Percentiles rank a stretch among this genome's conserved stretches.
These are phyloP conservation scores for Phoma sp. DNA, from an alignment of 2,329 filamentous ascomycete genomes.

Conservation along the genomic window DNA sequence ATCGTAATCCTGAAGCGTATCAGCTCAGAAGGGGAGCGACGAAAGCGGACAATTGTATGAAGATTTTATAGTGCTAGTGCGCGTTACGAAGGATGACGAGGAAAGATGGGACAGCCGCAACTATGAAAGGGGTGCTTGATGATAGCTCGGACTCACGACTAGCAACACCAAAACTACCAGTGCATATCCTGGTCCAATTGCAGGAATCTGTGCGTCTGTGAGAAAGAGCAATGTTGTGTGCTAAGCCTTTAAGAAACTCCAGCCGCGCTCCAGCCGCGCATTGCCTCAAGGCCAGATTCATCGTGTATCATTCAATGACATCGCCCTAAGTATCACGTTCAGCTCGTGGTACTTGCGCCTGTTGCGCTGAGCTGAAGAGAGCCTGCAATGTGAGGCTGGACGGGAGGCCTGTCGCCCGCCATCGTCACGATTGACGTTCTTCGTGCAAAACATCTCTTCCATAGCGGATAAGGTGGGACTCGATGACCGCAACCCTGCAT, in stretches of 20 bases:
- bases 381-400: conserved; percentile 21
- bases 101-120: conserved; percentile 3
- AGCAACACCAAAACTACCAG: not conserved
- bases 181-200: conserved; percentile 1
- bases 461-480: conserved; percentile 14
- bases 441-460: conserved; percentile 16
- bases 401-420: conserved; percentile 8
- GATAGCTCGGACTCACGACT: not conserved
- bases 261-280: not conserved
- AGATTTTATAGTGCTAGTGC: not conserved
- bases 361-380: conserved; percentile 5
- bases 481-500: conserved; percentile 33
- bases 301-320: conserved; percentile 11
- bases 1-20: not conserved
- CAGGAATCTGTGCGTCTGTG: too few species aligned
- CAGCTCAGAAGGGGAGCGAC: not conserved
- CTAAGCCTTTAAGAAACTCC: not conserved
- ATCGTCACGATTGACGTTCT: conserved; percentile 34
- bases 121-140: not conserved
- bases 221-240: not conserved
- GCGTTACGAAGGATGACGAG: not conserved
- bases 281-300: not conserved
- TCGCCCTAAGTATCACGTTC: conserved; percentile 7
- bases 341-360: conserved; percentile 27
- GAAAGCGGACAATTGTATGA: not conserved